phyloP scores from a whole-genome alignment of 2,329 filamentous ascomycete genomes.

The Cladophialophora bantiana region DNA sequence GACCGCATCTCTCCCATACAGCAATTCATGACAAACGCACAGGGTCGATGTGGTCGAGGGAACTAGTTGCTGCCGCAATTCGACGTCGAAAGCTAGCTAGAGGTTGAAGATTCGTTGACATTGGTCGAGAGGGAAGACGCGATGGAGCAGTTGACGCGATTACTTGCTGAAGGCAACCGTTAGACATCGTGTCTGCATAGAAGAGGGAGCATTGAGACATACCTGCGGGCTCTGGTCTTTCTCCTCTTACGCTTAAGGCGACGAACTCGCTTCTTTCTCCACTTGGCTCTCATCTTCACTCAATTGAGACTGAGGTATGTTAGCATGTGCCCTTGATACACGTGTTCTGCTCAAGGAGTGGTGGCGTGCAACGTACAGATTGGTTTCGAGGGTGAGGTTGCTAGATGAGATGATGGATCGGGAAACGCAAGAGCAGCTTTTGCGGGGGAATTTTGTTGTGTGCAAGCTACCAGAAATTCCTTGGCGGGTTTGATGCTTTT shows the following conservation, averaged over 20 bases:
- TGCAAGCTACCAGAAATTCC: conserved; percentile 17
- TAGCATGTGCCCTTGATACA: conserved; percentile 11
- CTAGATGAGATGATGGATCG: conserved; percentile 31
- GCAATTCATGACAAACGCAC: conserved; percentile 30
- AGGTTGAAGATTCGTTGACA: conserved; percentile 38
- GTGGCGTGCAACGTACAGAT: conserved; percentile 22
- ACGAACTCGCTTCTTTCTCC: conserved; percentile 99
- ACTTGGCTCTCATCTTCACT: conserved; percentile 83
- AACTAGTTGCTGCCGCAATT: conserved; percentile 24
- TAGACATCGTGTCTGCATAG: conserved; percentile 41
- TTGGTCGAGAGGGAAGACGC: conserved; percentile 52
- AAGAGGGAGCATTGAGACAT: conserved; percentile 55
- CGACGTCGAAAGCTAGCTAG: conserved; percentile 27
- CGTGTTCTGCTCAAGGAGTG: neutral
- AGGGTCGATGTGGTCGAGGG: conserved; percentile 25
- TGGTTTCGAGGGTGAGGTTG: conserved; percentile 35
- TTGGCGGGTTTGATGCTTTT: conserved; percentile 31
- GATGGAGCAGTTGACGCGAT: conserved; percentile 66
- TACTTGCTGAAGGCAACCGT: conserved; percentile 65
- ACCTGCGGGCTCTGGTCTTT: conserved; percentile 99
- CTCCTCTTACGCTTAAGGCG: conserved; percentile 99
- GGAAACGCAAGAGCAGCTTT: conserved; percentile 17
- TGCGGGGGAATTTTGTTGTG: conserved; percentile 23
- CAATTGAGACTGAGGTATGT: conserved; percentile 30
- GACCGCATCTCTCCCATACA: conserved; percentile 22